These are phyloP conservation scores for Hypholoma sublateritium DNA, from an alignment of 768 basidiomycete genomes.

Conservation along the genomic window DNA sequence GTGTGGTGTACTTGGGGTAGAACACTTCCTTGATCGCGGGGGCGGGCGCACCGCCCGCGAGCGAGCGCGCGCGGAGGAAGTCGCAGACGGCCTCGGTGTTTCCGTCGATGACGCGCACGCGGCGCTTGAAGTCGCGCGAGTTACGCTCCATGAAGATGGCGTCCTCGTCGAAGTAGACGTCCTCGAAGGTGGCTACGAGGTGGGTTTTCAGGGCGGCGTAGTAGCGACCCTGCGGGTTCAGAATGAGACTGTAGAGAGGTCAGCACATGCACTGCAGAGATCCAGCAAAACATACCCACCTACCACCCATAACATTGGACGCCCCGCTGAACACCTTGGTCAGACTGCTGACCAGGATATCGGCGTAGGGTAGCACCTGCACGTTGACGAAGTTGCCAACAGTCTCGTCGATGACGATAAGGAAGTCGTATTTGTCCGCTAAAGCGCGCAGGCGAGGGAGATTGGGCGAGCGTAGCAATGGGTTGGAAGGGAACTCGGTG, in stretches of 20 bases:
- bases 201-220: slow-evolving; percentile 66
- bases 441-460: slow-evolving; percentile 70
- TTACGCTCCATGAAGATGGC: slow-evolving; percentile 98
- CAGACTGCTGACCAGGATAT: slow-evolving; percentile 89
- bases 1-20: slow-evolving; percentile 84
- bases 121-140: slow-evolving; percentile 85
- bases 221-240: slow-evolving; percentile 77
- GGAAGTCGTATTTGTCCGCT: slow-evolving; percentile 86
- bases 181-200: slow-evolving; percentile 67
- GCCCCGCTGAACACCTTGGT: slow-evolving; percentile 95
- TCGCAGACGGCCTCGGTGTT: slow-evolving; percentile 86
- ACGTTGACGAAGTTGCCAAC: slow-evolving; percentile 95
- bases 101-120: slow-evolving; percentile 72
- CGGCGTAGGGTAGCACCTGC: slow-evolving; percentile 81
- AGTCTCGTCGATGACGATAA: slow-evolving; percentile 91
- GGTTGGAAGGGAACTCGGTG: slow-evolving; percentile 95
- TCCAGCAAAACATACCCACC: slow-evolving; percentile 46
- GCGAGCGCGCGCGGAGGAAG: slow-evolving; percentile 63
- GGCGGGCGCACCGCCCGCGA: slow-evolving; percentile 33
- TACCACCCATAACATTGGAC: slow-evolving; percentile 96
- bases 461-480: slow-evolving; percentile 83
- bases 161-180: slow-evolving; percentile 87
- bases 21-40: slow-evolving; percentile 78
- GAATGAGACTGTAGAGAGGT: slow-evolving; percentile 60
- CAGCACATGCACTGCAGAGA: neutral